Evolutionary conservation across 176 grass and related monocot species (phyloP), one percentile per base, ranked within the genome.

Genomic region (Secale cereale): DNA sequence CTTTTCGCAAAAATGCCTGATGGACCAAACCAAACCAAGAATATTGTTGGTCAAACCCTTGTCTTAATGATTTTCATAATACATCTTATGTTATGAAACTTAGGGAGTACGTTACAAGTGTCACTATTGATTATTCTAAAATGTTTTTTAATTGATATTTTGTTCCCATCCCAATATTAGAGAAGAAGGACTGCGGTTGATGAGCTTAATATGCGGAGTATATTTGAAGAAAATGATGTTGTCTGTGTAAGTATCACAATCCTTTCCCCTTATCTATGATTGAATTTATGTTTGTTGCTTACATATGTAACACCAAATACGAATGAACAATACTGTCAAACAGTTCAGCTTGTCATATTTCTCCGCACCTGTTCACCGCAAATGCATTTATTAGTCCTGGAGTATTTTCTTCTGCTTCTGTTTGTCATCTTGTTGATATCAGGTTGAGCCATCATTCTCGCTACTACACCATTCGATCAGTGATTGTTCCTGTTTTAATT

Each of bases 201-300:
- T 86, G 97, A 98, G 69, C 97, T 98, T 84, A 98, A 98, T 59
- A 96, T 98, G 93, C 88, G 93, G 64, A 77, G 78, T 67, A 95
- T 96, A 83, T 98, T 98, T 77, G 82, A 89, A 87, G 97, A 96
- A 98, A 98, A 92, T 89, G 93, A 98, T 92, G 93, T 98, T 81
- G 74, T 98, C 70, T 98, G 97, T 81, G 97, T 98, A 98, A 96
- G 93, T 89, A 67, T 37, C 45, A 30, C 50, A 67, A 14, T 63
- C 22, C 14, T 88, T 87, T 6, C 4, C 40, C 71, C 59, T 62
- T 70, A n/a, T 37, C 17, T 39, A 59, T 12, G n/a, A 59, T 17
- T 22, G 0, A 9, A 79, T 28, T 62, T 65, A 29, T 20, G 7
- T 17, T 69, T 46, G 45, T 64, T 70, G 17, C 83, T 39, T 85